A percentile compares a stretch with the other conserved stretches of the same genome.
phyloP scores from a whole-genome alignment of 768 basidiomycete species.

The Serendipita sp. region DNA sequence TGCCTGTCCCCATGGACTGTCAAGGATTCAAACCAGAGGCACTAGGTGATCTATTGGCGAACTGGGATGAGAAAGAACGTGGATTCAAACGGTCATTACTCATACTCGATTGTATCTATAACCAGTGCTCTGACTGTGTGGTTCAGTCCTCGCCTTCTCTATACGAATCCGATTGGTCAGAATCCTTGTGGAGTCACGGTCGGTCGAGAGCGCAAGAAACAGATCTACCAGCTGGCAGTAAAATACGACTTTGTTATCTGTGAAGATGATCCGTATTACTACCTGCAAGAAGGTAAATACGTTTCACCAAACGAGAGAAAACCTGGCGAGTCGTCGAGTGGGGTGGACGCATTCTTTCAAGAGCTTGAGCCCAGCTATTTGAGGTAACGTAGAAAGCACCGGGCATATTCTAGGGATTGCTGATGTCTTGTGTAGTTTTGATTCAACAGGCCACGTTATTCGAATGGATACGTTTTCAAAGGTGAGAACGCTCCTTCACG shows the following conservation, averaged over 20 bases:
- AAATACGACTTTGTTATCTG: conserved; percentile 68
- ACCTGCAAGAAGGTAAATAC: conserved; percentile 49
- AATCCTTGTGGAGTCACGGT: conserved; percentile 68
- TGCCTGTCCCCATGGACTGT: conserved; percentile 51
- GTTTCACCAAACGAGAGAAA: conserved; percentile 23
- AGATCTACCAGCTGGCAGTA: conserved; percentile 67
- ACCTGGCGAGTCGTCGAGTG: conserved; percentile 17
- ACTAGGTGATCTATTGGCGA: conserved; percentile 39
- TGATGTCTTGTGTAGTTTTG: conserved; percentile 26
- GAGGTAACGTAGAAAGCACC: conserved; percentile 20
- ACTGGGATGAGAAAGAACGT: conserved; percentile 46
- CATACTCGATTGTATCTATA: background rate
- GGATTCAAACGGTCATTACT: conserved; percentile 35
- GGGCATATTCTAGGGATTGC: background rate
- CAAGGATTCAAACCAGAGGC: conserved; percentile 50
- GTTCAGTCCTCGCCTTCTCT: conserved; percentile 49
- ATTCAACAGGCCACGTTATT: conserved; percentile 70
- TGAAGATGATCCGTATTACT: conserved; percentile 75
- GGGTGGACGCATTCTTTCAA: conserved; percentile 32
- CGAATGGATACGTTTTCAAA: conserved; percentile 70
- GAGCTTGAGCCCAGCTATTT: conserved; percentile 47
- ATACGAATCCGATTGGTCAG: conserved; percentile 67
- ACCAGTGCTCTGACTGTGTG: background rate
- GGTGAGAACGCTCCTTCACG: conserved; percentile 19
- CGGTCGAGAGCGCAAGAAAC: conserved; percentile 46